Evolutionary conservation across 192 early-diverging fungal species (phyloP), one percentile per base, ranked within the genome.

Genomic region (Gaertneriomyces semiglobifer): DNA sequence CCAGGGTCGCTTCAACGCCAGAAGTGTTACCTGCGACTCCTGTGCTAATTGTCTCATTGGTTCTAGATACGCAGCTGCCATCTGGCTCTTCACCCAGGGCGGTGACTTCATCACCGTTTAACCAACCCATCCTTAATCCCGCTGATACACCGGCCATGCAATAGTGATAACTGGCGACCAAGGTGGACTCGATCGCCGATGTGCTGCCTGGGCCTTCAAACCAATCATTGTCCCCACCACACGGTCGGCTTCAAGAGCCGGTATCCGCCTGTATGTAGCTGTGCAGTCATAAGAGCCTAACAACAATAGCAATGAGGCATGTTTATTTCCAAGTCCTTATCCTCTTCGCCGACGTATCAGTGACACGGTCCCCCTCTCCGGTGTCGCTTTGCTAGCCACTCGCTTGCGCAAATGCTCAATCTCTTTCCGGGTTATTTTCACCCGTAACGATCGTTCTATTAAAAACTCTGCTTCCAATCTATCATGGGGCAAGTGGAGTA

Each of bases 401-500:
- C 33, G 11, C n/a, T 12, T 44, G 20, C 74, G 43, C 8, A 72
- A 53, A 11, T 52, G 41, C 19, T 64, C 61, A 40, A 78, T 62
- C 18, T 72, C 63, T 44, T 63, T 59, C 25, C 53, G 44, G 45
- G 44, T 62, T 25, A 95, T 44, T 63, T 86, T 86, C 58, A 95
- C 87, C 25, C 79, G 79, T 20, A 91, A 72, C 2, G 89, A 90
- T 5, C 83, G 80, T 1, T 85, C 86, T 41, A 95, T 68, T 11
- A 95, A 69, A 16, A 74, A 45, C 47, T 92, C 89, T 0, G 86
- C 77, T 19, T 74, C 79, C 18, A 86, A 71, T 53, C 63, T 74
- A 50, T 86, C 82, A 10, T 77, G 81, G 38, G 95, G 95, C 6
- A 95, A 82, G 74, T 93, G 90, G 16, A 94, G 74, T 33, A 97